phyloP scores from a whole-genome alignment of 208 protist species.

The Phytomonas sp. region DNA sequence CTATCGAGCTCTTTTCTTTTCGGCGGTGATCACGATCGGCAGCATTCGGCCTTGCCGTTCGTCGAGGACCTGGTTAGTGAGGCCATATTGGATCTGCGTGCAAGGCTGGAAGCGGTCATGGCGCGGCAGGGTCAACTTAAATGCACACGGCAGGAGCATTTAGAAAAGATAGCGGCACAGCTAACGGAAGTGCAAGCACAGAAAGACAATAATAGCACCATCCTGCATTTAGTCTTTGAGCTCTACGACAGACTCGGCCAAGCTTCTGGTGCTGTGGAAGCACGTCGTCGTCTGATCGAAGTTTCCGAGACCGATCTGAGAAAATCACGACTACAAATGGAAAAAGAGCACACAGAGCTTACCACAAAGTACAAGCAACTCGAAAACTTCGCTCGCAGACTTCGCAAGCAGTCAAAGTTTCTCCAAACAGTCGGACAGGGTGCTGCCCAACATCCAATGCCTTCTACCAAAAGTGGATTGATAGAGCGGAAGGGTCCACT shows the following conservation, averaged over 20 bases:
- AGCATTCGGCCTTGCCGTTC: not conserved
- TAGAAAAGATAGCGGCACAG: not conserved
- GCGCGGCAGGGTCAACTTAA: not conserved
- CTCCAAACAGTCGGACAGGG: not conserved
- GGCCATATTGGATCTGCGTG: not conserved
- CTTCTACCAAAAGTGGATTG: not conserved
- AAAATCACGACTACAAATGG: not conserved
- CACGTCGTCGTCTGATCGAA: constrained; percentile 3
- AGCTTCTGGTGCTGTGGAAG: not conserved
- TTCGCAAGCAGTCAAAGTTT: constrained; percentile 7
- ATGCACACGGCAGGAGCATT: not conserved
- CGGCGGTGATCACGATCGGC: not conserved
- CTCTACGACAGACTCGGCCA: constrained; percentile 2
- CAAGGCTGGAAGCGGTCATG: not conserved
- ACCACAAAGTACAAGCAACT: not conserved
- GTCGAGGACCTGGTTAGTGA: not conserved
- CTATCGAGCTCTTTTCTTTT: not conserved
- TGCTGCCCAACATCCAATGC: not conserved
- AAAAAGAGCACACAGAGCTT: not conserved
- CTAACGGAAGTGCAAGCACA: not conserved
- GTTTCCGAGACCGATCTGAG: not conserved
- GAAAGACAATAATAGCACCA: not conserved
- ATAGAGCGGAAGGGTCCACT: not conserved
- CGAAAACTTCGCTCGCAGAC: not conserved
- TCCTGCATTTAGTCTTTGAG: not conserved